Evolutionary conservation across 2,329 filamentous ascomycete genomes (phyloP).

Genomic region (Hypomyces rosellus): DNA sequence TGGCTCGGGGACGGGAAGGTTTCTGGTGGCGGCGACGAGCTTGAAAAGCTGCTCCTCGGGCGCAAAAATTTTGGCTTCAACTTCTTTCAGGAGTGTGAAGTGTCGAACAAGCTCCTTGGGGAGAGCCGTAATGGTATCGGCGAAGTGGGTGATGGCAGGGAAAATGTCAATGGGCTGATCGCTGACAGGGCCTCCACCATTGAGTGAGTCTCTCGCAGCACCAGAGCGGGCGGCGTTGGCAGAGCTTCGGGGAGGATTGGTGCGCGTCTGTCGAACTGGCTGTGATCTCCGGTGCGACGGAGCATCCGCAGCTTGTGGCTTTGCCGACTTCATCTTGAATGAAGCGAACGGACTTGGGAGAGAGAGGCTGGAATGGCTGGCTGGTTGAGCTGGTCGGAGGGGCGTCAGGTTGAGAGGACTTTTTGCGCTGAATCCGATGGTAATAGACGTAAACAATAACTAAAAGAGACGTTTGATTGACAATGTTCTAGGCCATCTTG

Average conservation of each 20-base stretch:
- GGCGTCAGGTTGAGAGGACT: conserved; percentile 2
- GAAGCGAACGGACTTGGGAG: conserved; percentile 21
- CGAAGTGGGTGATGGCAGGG: conserved; percentile 67
- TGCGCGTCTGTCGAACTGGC: conserved; percentile 58
- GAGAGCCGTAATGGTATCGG: conserved; percentile 84
- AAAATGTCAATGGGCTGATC: conserved; percentile 61
- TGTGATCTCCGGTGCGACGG: conserved; percentile 54
- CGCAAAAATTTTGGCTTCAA: conserved; percentile 91
- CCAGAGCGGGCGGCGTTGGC: conserved; percentile 39
- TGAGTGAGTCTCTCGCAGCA: conserved; percentile 39
- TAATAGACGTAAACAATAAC: conserved; percentile 2
- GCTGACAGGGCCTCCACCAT: conserved; percentile 34
- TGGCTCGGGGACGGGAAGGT: conserved; percentile 41
- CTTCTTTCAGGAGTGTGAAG: conserved; percentile 92
- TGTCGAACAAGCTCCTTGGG: conserved; percentile 94
- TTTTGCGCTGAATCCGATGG: conserved; percentile 1
- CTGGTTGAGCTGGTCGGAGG: conserved; percentile 3
- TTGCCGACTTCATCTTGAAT: conserved; percentile 50
- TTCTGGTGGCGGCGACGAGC: conserved; percentile 61
- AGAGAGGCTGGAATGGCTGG: background rate
- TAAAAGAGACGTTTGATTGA: conserved; percentile 11
- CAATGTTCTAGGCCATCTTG: conserved; percentile 16
- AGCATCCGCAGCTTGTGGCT: conserved; percentile 36
- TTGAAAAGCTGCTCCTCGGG: conserved; percentile 77
- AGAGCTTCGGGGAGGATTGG: conserved; percentile 54